These are phyloP conservation scores for Nepenthes gracilis DNA, from an alignment of 148 eudicot genomes.

Conservation along the genomic window DNA sequence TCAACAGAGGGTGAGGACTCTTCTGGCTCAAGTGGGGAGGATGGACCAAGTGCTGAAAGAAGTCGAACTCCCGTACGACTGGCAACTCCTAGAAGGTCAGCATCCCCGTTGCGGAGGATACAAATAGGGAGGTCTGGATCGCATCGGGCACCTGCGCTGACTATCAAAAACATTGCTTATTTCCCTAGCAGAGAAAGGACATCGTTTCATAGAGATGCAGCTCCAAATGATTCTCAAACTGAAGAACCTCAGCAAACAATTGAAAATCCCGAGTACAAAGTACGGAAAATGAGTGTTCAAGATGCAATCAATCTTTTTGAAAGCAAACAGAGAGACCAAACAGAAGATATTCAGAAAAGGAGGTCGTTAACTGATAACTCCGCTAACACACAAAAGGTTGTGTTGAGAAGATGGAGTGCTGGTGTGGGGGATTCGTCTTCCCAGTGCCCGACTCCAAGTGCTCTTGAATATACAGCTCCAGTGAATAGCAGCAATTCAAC, in stretches of 20 bases:
- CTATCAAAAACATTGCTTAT: constrained; percentile 65
- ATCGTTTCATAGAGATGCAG: constrained; percentile 29
- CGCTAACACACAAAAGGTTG: constrained; percentile 45
- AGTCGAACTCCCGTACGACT: constrained; percentile 65
- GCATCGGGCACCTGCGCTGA: constrained; percentile 63
- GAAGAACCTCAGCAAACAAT: constrained; percentile 43
- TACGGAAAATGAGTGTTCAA: constrained; percentile 79
- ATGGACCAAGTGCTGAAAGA: constrained; percentile 63
- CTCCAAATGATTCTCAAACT: constrained; percentile 34
- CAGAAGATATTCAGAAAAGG: constrained; percentile 35
- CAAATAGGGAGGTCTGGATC: constrained; percentile 92
- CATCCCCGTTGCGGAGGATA: constrained; percentile 92
- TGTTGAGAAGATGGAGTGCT: constrained; percentile 93
- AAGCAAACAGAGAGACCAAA: constrained; percentile 67
- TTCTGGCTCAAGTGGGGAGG: constrained; percentile 64
- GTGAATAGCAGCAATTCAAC: constrained; percentile 18
- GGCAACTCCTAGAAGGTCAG: constrained; percentile 94
- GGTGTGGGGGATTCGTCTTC: constrained; percentile 48
- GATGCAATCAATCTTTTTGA: constrained; percentile 92
- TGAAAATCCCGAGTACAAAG: constrained; percentile 51
- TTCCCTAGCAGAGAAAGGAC: constrained; percentile 62
- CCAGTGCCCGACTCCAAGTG: constrained; percentile 18
- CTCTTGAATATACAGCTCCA: constrained; percentile 22
- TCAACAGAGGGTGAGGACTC: constrained; percentile 58
- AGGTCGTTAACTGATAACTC: constrained; percentile 32